Percentiles rank a stretch among this genome's conserved stretches.
Evolutionary conservation across 768 basidiomycete genomes (phyloP).

Genomic region (Panaeolus papilionaceus): DNA sequence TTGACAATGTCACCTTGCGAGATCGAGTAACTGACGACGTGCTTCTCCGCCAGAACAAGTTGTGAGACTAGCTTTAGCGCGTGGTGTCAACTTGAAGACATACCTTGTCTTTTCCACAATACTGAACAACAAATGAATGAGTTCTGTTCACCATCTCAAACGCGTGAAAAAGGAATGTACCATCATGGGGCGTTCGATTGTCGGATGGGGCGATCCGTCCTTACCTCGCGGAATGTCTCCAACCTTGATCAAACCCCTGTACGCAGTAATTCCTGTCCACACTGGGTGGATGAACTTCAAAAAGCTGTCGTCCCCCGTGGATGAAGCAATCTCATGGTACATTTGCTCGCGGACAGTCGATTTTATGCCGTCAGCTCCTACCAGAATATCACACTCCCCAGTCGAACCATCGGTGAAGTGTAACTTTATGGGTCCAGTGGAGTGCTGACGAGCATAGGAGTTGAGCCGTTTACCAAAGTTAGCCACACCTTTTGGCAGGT

Average conservation of each 20-base stretch:
- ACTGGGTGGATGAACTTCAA: slow-evolving; percentile 45
- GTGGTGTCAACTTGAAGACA: slow-evolving; percentile 1
- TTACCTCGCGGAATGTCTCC: slow-evolving; percentile 35
- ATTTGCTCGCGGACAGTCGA: slow-evolving; percentile 40
- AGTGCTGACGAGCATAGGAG: slow-evolving; percentile 31
- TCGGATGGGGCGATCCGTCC: slow-evolving; percentile 36
- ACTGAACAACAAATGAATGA: slow-evolving; percentile 35
- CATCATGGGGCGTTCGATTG: slow-evolving; percentile 49
- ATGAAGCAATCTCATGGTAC: slow-evolving; percentile 32
- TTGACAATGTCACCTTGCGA: slow-evolving; percentile 50
- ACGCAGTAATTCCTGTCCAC: slow-evolving; percentile 54
- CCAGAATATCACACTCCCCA: slow-evolving; percentile 45
- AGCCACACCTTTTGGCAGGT: slow-evolving; percentile 39
- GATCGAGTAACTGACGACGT: slow-evolving; percentile 55
- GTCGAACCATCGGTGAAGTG: slow-evolving; percentile 40
- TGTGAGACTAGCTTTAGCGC: background rate
- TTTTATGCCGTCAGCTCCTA: slow-evolving; percentile 55
- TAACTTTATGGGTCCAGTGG: slow-evolving; percentile 28
- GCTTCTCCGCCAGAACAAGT: slow-evolving; percentile 32
- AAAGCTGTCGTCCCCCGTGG: slow-evolving; percentile 31
- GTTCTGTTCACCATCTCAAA: slow-evolving; percentile 1
- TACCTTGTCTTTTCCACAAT: slow-evolving; percentile 55
- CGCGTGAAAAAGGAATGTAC: slow-evolving; percentile 31
- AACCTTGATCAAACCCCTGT: slow-evolving; percentile 51
- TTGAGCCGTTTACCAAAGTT: slow-evolving; percentile 44